These are phyloP conservation scores for Blastobotrys malaysiensis DNA, from an alignment of 1,139 yeast genomes.

Conservation along the genomic window DNA sequence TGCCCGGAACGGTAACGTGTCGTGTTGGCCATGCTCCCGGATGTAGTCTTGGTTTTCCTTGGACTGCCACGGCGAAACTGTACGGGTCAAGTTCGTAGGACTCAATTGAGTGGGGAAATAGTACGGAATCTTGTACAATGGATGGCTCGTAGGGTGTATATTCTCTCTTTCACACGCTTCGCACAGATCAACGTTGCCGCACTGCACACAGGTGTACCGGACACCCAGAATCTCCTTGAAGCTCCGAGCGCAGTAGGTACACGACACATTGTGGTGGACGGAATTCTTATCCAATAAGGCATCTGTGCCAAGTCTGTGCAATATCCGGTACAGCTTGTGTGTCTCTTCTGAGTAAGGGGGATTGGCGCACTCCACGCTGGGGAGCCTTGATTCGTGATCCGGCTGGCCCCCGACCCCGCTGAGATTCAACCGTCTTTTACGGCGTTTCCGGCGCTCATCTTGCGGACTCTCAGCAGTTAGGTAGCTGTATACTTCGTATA, in stretches of 20 bases:
- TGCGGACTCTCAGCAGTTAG: background rate
- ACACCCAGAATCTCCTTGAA: constrained; percentile 12
- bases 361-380: background rate
- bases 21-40: constrained; percentile 1
- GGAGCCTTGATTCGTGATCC: constrained; percentile 1
- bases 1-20: constrained; percentile 10
- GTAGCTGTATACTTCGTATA: background rate
- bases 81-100: constrained; percentile 2
- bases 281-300: constrained; percentile 3
- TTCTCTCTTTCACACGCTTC: constrained; percentile 21
- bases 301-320: constrained; percentile 12
- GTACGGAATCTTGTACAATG: constrained; percentile 19
- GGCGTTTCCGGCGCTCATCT: background rate
- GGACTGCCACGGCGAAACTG: constrained; percentile 19
- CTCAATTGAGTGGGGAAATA: constrained; percentile 9
- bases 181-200: constrained; percentile 16
- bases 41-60: constrained; percentile 12
- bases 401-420: background rate
- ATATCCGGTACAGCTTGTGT: constrained; percentile 9
- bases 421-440: background rate
- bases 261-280: constrained; percentile 8
- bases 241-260: constrained; percentile 8
- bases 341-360: constrained; percentile 9
- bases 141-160: constrained; percentile 19
- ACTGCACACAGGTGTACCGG: constrained; percentile 20